Conservation (phyloP, 306 rosid species). For the Albizia julibrissin region DNA sequence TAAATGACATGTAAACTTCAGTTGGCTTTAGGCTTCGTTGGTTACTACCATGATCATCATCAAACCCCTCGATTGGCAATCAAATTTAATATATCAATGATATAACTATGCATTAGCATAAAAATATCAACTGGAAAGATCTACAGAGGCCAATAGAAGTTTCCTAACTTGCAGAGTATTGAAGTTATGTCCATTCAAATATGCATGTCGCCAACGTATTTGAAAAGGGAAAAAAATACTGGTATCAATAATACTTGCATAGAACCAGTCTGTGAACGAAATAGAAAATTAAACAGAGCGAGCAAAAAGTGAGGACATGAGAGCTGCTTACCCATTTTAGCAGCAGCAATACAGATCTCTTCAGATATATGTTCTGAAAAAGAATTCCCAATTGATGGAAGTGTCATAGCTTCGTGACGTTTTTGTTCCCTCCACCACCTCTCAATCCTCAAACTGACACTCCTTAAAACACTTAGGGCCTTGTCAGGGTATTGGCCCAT, state of each 20-base stretch:
- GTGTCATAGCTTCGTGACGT: slow-evolving; percentile 77
- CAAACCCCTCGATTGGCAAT: neutral
- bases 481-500: slow-evolving; percentile 99
- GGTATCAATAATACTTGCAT: neutral
- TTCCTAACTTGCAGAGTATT: slow-evolving; percentile 4
- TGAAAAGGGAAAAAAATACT: neutral
- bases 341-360: slow-evolving; percentile 95
- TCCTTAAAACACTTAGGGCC: slow-evolving; percentile 92
- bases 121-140: slow-evolving; percentile 10
- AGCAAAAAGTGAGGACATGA: slow-evolving; percentile 21
- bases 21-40: neutral
- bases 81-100: neutral
- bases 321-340: slow-evolving; percentile 87
- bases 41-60: neutral
- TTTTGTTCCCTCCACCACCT: slow-evolving; percentile 99
- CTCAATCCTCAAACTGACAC: slow-evolving; percentile 95
- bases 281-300: slow-evolving; percentile 13
- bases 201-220: neutral
- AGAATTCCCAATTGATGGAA: slow-evolving; percentile 72
- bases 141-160: neutral
- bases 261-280: neutral
- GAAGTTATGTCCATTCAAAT: neutral
- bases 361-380: slow-evolving; percentile 86
- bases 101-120: neutral
- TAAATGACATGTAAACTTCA: neutral